Evolutionary conservation across 805 yeast species (phyloP).

Genomic region (Candida vartiovaarae): DNA sequence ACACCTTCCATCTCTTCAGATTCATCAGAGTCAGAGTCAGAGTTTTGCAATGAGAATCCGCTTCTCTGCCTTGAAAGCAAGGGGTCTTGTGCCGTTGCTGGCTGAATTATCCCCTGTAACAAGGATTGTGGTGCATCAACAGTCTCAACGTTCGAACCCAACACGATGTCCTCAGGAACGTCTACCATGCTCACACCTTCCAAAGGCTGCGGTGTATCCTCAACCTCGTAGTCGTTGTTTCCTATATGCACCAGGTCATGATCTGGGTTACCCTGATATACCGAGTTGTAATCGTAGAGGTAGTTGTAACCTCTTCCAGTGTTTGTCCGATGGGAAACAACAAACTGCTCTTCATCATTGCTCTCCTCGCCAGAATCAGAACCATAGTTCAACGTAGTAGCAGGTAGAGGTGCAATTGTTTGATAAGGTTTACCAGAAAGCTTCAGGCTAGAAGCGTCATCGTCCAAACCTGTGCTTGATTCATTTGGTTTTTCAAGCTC

Average conservation of each 20-base stretch:
- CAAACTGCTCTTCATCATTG: conserved; percentile 32
- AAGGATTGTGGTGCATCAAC: conserved; percentile 10
- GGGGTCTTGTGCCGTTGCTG: too few species aligned
- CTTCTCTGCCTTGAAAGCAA: background rate
- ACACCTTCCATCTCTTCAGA: conserved; percentile 15
- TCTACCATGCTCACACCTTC: conserved; percentile 24
- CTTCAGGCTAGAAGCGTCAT: background rate
- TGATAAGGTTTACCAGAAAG: background rate
- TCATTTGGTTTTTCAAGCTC: background rate
- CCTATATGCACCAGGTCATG: conserved; percentile 14
- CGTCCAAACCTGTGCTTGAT: background rate
- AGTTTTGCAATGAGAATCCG: conserved; percentile 8
- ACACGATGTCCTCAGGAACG: conserved; percentile 23
- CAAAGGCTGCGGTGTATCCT: conserved; percentile 19
- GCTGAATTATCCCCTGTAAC: too few species aligned
- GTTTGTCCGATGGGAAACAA: conserved; percentile 65
- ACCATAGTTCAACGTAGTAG: conserved; percentile 78
- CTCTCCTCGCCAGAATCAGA: conserved; percentile 55
- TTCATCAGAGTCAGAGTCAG: conserved; percentile 22
- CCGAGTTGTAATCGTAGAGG: conserved; percentile 75
- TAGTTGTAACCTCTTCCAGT: conserved; percentile 71
- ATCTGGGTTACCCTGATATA: conserved; percentile 45
- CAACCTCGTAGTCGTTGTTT: conserved; percentile 13
- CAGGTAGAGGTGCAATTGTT: conserved; percentile 72
- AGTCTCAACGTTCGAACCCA: conserved; percentile 20